phyloP scores from a whole-genome alignment of 2,329 filamentous ascomycete genomes.

The Diaporthe batatas region DNA sequence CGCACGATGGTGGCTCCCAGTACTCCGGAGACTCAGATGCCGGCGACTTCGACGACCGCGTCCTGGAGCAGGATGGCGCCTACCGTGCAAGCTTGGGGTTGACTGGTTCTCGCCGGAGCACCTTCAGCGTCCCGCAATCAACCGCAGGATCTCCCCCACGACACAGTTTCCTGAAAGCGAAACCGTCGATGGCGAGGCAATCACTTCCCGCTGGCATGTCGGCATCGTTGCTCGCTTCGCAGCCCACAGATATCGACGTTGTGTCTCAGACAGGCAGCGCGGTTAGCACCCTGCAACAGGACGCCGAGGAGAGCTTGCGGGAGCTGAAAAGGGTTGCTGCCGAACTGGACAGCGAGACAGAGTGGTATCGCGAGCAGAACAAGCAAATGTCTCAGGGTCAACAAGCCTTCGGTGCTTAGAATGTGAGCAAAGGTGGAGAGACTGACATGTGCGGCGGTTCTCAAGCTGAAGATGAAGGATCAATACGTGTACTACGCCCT shows the following conservation, averaged over 20 bases:
- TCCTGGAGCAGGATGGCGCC: constrained; percentile 40
- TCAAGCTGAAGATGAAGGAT: neutral
- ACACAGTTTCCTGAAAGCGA: constrained; percentile 29
- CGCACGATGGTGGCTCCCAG: constrained; percentile 37
- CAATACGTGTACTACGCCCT: neutral
- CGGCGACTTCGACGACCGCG: constrained; percentile 39
- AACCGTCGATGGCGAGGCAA: constrained; percentile 23
- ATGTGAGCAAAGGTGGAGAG: constrained; percentile 49
- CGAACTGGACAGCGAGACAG: constrained; percentile 61
- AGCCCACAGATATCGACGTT: constrained; percentile 26
- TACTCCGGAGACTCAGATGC: constrained; percentile 40
- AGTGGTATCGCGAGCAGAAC: constrained; percentile 62
- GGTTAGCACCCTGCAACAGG: constrained; percentile 49
- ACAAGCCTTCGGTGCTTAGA: constrained; percentile 50
- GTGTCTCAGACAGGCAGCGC: constrained; percentile 56
- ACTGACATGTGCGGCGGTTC: neutral
- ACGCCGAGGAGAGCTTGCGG: constrained; percentile 53
- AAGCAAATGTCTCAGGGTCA: constrained; percentile 50
- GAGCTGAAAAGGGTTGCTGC: constrained; percentile 58
- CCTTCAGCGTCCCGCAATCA: constrained; percentile 33
- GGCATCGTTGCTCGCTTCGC: constrained; percentile 26
- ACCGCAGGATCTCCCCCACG: constrained; percentile 38
- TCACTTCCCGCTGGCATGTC: constrained; percentile 37
- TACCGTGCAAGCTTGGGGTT: constrained; percentile 40
- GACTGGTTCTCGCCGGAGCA: constrained; percentile 37